Conservation (phyloP, 495 filamentous ascomycete genomes). For the Penicillium longicatenatum region DNA sequence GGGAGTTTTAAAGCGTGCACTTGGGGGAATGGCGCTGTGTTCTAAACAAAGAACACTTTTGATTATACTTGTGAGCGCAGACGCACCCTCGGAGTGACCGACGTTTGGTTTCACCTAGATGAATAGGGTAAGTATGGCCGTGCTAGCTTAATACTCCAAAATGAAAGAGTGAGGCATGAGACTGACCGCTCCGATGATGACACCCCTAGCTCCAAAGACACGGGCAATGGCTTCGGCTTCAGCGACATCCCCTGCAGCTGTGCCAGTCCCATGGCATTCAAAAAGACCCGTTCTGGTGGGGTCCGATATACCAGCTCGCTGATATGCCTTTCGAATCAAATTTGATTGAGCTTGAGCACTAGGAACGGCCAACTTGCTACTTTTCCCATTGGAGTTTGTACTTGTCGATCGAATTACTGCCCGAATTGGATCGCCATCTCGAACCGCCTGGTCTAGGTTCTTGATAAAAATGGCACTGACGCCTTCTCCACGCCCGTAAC, state of each 20-base stretch:
- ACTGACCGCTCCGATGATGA: background rate
- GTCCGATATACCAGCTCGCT: slow-evolving; percentile 25
- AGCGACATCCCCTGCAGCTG: slow-evolving; percentile 33
- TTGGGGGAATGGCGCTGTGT: background rate
- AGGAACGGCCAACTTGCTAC: background rate
- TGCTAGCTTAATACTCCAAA: no score
- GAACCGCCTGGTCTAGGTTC: slow-evolving; percentile 32
- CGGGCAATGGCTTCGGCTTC: slow-evolving; percentile 43
- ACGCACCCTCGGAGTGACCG: slow-evolving; percentile 5
- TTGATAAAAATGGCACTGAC: slow-evolving; percentile 43
- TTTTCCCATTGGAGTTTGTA: slow-evolving; percentile 38
- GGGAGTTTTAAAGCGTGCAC: background rate
- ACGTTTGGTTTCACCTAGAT: slow-evolving; percentile 1
- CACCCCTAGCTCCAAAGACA: background rate
- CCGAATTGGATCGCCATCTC: slow-evolving; percentile 38
- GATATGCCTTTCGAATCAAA: slow-evolving; percentile 29
- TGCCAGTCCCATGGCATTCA: slow-evolving; percentile 49
- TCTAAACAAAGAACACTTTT: background rate
- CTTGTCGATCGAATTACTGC: slow-evolving; percentile 43
- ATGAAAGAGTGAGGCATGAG: background rate
- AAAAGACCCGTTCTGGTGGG: slow-evolving; percentile 25
- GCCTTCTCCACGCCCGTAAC: slow-evolving; percentile 65
- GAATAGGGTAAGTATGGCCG: no score
- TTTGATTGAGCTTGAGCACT: slow-evolving; percentile 26
- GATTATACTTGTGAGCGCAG: background rate